Evolutionary conservation across 73 alveolate species (phyloP).

Genomic region (Paramecium biaurelia): DNA sequence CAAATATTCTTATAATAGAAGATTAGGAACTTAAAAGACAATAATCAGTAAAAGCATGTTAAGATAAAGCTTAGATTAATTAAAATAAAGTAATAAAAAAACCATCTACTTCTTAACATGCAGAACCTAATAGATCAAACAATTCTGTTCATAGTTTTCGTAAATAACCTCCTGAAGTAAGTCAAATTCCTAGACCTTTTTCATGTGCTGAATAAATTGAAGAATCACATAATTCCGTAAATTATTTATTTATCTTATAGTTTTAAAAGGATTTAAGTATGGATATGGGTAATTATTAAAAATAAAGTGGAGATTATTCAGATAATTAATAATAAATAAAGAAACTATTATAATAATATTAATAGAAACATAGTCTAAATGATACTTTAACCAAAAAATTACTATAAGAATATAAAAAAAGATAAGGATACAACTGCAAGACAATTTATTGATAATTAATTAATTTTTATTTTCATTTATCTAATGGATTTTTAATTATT

Average conservation of each 20-base stretch:
- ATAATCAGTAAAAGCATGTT: neutral
- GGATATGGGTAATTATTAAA: conserved; percentile 16
- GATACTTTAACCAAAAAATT: conserved; percentile 8
- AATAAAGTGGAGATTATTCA: neutral
- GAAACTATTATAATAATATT: neutral
- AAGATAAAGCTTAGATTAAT: neutral
- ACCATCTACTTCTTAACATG: conserved; percentile 21
- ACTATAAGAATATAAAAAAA: conserved; percentile 20
- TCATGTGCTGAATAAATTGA: conserved; percentile 27
- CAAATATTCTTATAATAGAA: neutral
- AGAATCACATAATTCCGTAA: conserved; percentile 29
- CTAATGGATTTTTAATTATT: neutral
- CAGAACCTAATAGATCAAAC: conserved; percentile 36
- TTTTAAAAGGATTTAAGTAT: neutral
- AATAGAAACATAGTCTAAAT: conserved; percentile 7
- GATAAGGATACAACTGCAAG: neutral
- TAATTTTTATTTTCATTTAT: neutral
- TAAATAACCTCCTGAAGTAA: neutral
- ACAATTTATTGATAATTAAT: conserved; percentile 9
- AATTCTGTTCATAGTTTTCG: conserved; percentile 57
- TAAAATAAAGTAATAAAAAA: neutral
- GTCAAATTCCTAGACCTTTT: conserved; percentile 38
- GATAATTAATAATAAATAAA: neutral
- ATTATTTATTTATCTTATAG: neutral
- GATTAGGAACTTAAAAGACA: neutral